Evolutionary conservation across 306 rosid species (phyloP), one percentile per base, ranked within the genome.

Genomic region (Luffa acutangula): DNA sequence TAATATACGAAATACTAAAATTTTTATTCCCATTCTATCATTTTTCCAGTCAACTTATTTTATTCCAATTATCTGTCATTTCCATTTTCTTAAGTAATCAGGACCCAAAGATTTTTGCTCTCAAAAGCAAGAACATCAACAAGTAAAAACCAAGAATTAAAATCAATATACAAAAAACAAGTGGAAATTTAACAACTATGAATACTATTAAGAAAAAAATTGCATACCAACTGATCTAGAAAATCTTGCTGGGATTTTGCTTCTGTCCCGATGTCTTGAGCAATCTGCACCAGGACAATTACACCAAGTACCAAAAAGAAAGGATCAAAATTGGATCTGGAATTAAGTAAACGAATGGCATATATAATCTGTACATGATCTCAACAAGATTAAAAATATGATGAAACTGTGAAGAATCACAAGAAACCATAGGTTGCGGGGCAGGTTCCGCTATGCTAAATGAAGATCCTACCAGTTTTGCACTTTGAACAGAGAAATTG

Each of bases 251-350:
- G 92, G 67, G 58, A 82, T 74, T 79, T 95, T 49, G 89, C 96
- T 89, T 91, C 97, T 42, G 89, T 73, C 20, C 93, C 93, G 43
- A 95, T 95, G 70, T 89, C 97, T 81, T 91, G 88, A 56, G 98
- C 98, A 79, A 95, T 94, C 98, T 95, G 93, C 86, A 79, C 21
- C 80, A 82, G 43, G 20, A 67, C 51, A 21, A 51, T 76, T 6
- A 49, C 31, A 56, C 65, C 41, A 56, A 63, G 49, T 51, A 73
- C 21, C 57, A 31, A 39, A 63, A 43, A 3, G 9, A 52, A 62
- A 71, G 56, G 79, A 53, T 12, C 21, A 17, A 53, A 34, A 21
- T 10, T 41, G 39, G 51, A 41, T 58, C 25, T 11, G 36, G 56
- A 77, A 57, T 71, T 31, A 48, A 49, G 45, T 31, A 73, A 49